Conservation (phyloP, 1,139 yeast genomes). For the Debaryomyces nepalensis region DNA sequence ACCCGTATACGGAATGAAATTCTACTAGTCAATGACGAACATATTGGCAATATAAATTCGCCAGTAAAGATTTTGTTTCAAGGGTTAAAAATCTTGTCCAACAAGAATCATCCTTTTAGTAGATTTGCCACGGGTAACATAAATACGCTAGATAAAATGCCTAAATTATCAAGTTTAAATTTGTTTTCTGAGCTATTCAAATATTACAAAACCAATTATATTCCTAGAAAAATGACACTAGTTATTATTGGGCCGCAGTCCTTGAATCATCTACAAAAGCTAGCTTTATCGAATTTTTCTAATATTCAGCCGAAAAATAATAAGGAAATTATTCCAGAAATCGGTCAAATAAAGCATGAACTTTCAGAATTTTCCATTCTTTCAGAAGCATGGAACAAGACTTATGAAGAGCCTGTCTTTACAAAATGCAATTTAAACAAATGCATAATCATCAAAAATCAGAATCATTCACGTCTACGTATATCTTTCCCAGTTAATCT, state of each 20-base stretch:
- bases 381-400: slow-evolving; percentile 7
- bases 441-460: slow-evolving; percentile 18
- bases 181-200: slow-evolving; percentile 26
- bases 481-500: slow-evolving; percentile 41
- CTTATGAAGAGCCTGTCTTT: slow-evolving; percentile 10
- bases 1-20: slow-evolving; percentile 53
- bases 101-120: slow-evolving; percentile 44
- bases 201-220: slow-evolving; percentile 37
- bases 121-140: slow-evolving; percentile 53
- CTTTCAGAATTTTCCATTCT: slow-evolving; percentile 7
- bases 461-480: slow-evolving; percentile 27
- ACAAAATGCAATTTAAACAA: slow-evolving; percentile 8
- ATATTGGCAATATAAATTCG: slow-evolving; percentile 50
- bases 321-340: neutral
- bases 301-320: slow-evolving; percentile 20
- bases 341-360: neutral
- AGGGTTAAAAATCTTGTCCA: slow-evolving; percentile 56
- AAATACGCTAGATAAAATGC: slow-evolving; percentile 30
- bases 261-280: slow-evolving; percentile 55
- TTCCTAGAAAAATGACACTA: slow-evolving; percentile 51
- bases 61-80: slow-evolving; percentile 57
- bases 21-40: slow-evolving; percentile 67
- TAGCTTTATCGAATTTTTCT: slow-evolving; percentile 49
- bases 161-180: slow-evolving; percentile 22
- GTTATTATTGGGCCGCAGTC: slow-evolving; percentile 71